Evolutionary conservation across 768 basidiomycete genomes (phyloP).

Genomic region (Pulveroboletus frians): DNA sequence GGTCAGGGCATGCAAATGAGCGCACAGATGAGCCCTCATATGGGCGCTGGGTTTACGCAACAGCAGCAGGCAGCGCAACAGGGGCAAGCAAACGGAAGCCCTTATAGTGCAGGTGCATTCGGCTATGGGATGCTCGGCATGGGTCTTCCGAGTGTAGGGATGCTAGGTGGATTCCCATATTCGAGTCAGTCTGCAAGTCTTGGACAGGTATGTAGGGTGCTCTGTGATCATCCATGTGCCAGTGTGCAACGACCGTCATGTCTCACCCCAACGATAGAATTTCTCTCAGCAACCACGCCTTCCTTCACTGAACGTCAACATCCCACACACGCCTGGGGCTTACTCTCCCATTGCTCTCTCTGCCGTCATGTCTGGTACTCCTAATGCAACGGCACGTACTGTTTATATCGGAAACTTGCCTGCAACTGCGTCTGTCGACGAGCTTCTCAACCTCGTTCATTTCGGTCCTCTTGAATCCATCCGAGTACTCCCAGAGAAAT

Average conservation of each 20-base stretch:
- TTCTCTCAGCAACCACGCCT: slow-evolving; percentile 48
- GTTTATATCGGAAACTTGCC: slow-evolving; percentile 98
- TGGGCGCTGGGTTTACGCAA: slow-evolving; percentile 50
- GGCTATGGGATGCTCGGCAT: slow-evolving; percentile 78
- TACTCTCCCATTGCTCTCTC: slow-evolving; percentile 78
- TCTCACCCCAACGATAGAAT: slow-evolving; percentile 29
- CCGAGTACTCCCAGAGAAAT: slow-evolving; percentile 92
- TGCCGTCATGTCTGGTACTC: slow-evolving; percentile 61
- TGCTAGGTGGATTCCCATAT: slow-evolving; percentile 71
- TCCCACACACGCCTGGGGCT: slow-evolving; percentile 64
- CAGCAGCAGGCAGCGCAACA: slow-evolving; percentile 31
- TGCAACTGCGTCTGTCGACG: slow-evolving; percentile 92
- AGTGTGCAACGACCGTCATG: background rate
- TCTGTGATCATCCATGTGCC: background rate
- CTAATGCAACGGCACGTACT: slow-evolving; percentile 70
- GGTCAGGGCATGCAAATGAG: slow-evolving; percentile 42
- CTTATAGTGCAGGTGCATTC: slow-evolving; percentile 47
- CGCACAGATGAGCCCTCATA: slow-evolving; percentile 66
- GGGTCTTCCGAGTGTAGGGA: slow-evolving; percentile 70
- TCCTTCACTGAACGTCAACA: slow-evolving; percentile 60
- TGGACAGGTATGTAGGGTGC: slow-evolving; percentile 45
- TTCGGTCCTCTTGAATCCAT: slow-evolving; percentile 96
- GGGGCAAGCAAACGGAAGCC: slow-evolving; percentile 43
- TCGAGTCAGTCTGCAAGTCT: slow-evolving; percentile 65
- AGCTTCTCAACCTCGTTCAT: slow-evolving; percentile 94